Percentiles rank a stretch among this genome's conserved stretches.
Evolutionary conservation across 495 filamentous ascomycete species (phyloP).

Genomic region (Pyronema domesticum): DNA sequence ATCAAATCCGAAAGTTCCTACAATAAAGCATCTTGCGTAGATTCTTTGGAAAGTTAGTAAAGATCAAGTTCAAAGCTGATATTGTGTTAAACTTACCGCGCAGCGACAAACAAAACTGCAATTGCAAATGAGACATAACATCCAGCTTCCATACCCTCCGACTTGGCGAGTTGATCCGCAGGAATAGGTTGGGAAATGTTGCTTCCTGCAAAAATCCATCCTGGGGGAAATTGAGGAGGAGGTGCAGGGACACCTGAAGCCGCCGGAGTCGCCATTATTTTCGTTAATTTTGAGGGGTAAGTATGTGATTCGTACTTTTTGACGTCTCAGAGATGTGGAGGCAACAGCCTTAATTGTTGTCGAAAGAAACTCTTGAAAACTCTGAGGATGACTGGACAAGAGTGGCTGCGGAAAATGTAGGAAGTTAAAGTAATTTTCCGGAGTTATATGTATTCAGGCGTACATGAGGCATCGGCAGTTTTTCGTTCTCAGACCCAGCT

Average conservation of each 20-base stretch:
- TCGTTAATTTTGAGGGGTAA: too few species aligned
- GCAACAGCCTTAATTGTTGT: too few species aligned
- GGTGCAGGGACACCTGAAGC: not conserved
- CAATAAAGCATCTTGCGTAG: not conserved
- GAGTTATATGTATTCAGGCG: too few species aligned
- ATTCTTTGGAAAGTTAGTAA: not conserved
- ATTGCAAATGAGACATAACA: constrained; percentile 3
- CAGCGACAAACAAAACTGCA: not conserved
- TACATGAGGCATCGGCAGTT: too few species aligned
- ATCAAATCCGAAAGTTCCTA: not conserved
- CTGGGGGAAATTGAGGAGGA: not conserved
- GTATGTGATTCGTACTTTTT: too few species aligned
- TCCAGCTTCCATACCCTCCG: not conserved
- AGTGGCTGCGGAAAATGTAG: too few species aligned
- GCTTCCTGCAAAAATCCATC: not conserved
- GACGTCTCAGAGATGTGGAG: too few species aligned
- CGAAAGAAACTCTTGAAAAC: too few species aligned
- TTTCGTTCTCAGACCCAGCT: too few species aligned
- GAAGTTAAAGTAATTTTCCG: too few species aligned
- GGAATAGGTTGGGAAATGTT: not conserved
- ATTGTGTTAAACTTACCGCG: not conserved
- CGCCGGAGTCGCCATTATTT: too few species aligned
- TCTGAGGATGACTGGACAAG: too few species aligned
- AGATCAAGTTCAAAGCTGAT: not conserved
- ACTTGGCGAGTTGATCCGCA: not conserved